phyloP scores from a whole-genome alignment of 1,139 yeast species.

The Blastobotrys raffinosifermentans region DNA sequence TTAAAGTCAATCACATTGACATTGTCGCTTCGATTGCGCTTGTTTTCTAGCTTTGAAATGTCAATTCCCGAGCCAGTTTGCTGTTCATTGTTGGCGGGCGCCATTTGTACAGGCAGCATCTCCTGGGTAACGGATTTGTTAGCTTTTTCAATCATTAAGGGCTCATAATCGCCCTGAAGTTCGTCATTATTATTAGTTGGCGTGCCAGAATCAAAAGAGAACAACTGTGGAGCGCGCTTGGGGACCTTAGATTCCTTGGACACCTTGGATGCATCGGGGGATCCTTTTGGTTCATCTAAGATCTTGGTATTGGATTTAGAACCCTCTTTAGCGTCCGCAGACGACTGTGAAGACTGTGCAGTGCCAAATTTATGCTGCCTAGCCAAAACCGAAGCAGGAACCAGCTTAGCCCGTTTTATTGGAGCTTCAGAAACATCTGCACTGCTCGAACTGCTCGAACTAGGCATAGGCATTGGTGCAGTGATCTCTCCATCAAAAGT shows the following conservation, averaged over 20 bases:
- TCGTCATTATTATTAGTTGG: too few relatives aligned
- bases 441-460: background rate
- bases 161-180: too few relatives aligned
- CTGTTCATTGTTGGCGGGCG: background rate
- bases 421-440: conserved; percentile 1
- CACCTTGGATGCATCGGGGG: too few relatives aligned
- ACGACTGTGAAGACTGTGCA: background rate
- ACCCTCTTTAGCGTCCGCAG: too few relatives aligned
- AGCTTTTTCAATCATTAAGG: background rate
- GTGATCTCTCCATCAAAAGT: conserved; percentile 24
- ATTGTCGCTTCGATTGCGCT: conserved; percentile 3
- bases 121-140: too few relatives aligned
- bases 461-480: conserved; percentile 1
- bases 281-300: too few relatives aligned
- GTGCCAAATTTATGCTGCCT: conserved; percentile 23
- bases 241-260: too few relatives aligned
- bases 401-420: conserved; percentile 14
- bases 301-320: too few relatives aligned
- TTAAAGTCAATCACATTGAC: conserved; percentile 25
- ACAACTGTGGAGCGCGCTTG: too few relatives aligned
- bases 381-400: conserved; percentile 27
- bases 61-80: background rate
- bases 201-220: too few relatives aligned
- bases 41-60: conserved; percentile 4
- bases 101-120: too few relatives aligned